phyloP scores from a whole-genome alignment of 2,329 filamentous ascomycete genomes.

The Hypoxylon sp. region DNA sequence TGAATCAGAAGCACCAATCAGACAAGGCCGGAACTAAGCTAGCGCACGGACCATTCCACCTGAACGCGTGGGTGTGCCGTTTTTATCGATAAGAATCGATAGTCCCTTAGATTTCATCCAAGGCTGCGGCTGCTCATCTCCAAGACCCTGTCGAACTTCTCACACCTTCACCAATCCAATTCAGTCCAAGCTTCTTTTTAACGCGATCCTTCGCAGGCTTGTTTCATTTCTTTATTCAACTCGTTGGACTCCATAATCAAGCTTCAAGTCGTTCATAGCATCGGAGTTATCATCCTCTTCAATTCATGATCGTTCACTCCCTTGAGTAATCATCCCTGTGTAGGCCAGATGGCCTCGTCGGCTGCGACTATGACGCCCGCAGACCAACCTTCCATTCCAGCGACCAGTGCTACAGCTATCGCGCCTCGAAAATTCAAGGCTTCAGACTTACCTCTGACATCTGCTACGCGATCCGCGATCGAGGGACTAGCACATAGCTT shows the following conservation, averaged over 20 bases:
- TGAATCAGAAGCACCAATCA: constrained; percentile 36
- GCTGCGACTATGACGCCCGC: constrained; percentile 49
- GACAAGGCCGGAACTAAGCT: constrained; percentile 33
- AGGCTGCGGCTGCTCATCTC: constrained; percentile 18
- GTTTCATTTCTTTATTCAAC: not conserved
- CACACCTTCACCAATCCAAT: constrained; percentile 10
- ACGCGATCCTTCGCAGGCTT: constrained; percentile 8
- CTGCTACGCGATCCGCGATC: constrained; percentile 79
- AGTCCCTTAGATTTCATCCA: constrained; percentile 23
- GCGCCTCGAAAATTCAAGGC: constrained; percentile 73
- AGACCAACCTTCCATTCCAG: constrained; percentile 50
- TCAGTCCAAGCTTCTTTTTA: constrained; percentile 15
- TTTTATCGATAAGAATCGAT: constrained; percentile 31
- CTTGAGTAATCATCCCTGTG: constrained; percentile 13
- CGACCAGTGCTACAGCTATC: constrained; percentile 42
- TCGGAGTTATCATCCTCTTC: not conserved
- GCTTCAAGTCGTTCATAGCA: not conserved
- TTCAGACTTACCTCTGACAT: constrained; percentile 80
- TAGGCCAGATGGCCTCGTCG: constrained; percentile 48
- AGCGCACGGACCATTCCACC: constrained; percentile 32
- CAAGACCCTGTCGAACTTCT: constrained; percentile 1
- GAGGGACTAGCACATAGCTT: constrained; percentile 83
- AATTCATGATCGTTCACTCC: constrained; percentile 26
- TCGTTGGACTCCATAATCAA: not conserved
- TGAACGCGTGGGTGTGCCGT: not conserved